Evolutionary conservation across 2,329 filamentous ascomycete species (phyloP).

Genomic region (Dothideomycetes sp.): DNA sequence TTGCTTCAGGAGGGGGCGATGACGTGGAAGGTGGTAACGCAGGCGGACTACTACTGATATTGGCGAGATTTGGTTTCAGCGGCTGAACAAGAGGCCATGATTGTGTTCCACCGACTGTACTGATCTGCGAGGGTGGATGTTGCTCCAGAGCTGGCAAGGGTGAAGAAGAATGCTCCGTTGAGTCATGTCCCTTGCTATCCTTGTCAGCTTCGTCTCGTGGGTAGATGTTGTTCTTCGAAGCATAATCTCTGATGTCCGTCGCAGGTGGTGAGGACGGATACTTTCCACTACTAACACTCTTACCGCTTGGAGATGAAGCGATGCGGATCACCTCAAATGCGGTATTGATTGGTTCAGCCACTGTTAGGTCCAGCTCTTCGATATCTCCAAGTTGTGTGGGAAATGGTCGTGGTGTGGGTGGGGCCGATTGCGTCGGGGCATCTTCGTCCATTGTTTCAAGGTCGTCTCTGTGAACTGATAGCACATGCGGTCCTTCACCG

Average conservation of each 20-base stretch:
- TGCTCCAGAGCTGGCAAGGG: constrained; percentile 3
- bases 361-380: constrained; percentile 10
- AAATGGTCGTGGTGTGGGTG: not conserved
- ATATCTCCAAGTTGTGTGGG: not conserved
- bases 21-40: constrained; percentile 3
- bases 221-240: constrained; percentile 2
- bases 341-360: not conserved
- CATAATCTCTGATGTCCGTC: too few species aligned
- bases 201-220: constrained; percentile 1
- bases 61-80: not conserved
- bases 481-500: not conserved
- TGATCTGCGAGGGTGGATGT: constrained; percentile 9
- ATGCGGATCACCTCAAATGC: constrained; percentile 5
- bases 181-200: not conserved
- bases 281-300: constrained; percentile 11
- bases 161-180: constrained; percentile 1
- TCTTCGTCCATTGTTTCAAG: not conserved
- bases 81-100: not conserved
- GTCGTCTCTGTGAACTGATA: not conserved
- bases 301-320: constrained; percentile 7
- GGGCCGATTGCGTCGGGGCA: constrained; percentile 3
- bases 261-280: constrained; percentile 13
- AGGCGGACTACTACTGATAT: constrained; percentile 3
- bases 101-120: constrained; percentile 10
- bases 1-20: constrained; percentile 5